phyloP scores from a whole-genome alignment of 1,284 basidiomycete genomes.

The Microbotryum silenes-acaulis region DNA sequence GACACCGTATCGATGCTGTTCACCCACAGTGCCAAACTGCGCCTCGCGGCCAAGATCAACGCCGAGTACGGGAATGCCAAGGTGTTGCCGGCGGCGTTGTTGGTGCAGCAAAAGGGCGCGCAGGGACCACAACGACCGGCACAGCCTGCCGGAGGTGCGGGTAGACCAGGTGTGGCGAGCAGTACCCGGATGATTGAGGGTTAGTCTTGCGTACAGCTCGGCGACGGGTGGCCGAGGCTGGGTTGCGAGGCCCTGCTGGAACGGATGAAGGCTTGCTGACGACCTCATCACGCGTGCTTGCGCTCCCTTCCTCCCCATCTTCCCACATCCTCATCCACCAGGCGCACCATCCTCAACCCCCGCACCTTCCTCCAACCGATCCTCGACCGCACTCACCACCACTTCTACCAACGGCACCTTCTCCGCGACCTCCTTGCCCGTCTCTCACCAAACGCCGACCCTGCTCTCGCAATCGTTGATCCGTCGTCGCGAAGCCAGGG shows the following conservation, averaged over 20 bases:
- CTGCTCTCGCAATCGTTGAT: conserved; percentile 73
- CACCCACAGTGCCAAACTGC: conserved; percentile 42
- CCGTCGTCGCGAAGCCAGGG: conserved; percentile 80
- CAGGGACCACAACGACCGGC: conserved; percentile 52
- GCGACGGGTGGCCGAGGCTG: no score
- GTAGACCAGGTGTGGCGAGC: conserved; percentile 2
- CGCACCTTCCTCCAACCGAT: background rate
- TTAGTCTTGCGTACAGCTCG: background rate
- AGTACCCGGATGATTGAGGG: conserved; percentile 25
- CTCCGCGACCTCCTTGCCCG: conserved; percentile 8
- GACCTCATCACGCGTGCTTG: no score
- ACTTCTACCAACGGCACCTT: background rate
- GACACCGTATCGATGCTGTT: background rate
- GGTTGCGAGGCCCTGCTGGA: no score
- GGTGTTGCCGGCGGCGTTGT: conserved; percentile 69
- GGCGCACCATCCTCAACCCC: conserved; percentile 18
- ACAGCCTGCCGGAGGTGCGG: conserved; percentile 45
- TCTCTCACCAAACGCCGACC: conserved; percentile 38
- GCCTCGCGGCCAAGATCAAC: conserved; percentile 58
- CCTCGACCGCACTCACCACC: conserved; percentile 25
- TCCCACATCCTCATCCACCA: conserved; percentile 1
- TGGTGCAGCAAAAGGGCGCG: conserved; percentile 62
- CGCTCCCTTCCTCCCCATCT: conserved; percentile 44
- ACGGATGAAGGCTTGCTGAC: no score
- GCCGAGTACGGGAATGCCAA: conserved; percentile 82